phyloP scores from a whole-genome alignment of 2,329 filamentous ascomycete species.

The Pseudogymnoascus sp. region DNA sequence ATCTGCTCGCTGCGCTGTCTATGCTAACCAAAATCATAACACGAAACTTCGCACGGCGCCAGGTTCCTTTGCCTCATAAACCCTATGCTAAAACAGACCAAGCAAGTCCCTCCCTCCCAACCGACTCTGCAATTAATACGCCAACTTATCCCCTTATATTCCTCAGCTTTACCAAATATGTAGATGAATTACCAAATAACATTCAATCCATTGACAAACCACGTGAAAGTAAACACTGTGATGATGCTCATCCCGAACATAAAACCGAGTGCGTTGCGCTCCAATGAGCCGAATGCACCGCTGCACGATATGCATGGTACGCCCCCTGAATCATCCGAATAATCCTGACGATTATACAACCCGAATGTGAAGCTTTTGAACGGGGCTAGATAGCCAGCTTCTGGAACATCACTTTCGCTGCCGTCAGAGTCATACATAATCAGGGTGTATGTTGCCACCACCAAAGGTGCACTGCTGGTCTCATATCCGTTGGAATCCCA shows the following conservation, averaged over 20 bases:
- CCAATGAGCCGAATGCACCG: constrained; percentile 39
- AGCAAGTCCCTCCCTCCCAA: background rate
- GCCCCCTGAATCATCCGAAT: constrained; percentile 35
- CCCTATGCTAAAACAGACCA: background rate
- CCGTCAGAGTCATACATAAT: constrained; percentile 53
- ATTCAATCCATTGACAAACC: constrained; percentile 47
- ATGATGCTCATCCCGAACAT: constrained; percentile 46
- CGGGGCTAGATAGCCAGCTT: constrained; percentile 47
- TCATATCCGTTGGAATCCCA: constrained; percentile 17
- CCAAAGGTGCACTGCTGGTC: constrained; percentile 33
- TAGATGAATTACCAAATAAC: constrained; percentile 24
- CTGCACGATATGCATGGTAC: constrained; percentile 26
- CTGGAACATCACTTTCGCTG: constrained; percentile 39
- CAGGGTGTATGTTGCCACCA: constrained; percentile 51
- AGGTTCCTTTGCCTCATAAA: constrained; percentile 4
- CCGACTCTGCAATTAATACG: constrained; percentile 1
- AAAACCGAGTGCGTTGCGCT: constrained; percentile 41
- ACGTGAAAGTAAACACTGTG: constrained; percentile 54
- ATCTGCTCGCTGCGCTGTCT: background rate
- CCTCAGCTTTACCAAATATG: constrained; percentile 16
- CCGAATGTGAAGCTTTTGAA: constrained; percentile 47
- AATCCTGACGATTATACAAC: constrained; percentile 46
- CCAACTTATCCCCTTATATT: background rate
- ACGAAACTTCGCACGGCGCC: background rate
- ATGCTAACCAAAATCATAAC: constrained; percentile 1